Base-by-base conservation (phyloP, 345 rosid species). In the Gossypium herbaceum region DNA sequence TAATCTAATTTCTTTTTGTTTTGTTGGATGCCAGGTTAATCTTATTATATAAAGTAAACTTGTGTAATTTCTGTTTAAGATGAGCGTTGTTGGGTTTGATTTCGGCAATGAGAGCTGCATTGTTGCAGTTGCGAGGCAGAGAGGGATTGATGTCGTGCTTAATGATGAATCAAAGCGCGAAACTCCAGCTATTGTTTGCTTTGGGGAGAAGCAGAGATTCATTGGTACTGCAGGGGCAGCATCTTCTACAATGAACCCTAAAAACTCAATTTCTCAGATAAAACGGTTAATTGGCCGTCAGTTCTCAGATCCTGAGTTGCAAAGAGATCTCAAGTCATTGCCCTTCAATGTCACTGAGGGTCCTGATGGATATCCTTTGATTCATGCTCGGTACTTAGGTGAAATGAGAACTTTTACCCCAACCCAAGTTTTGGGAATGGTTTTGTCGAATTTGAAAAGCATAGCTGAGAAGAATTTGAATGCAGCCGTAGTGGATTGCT, bases 81-180 rank as follows among this genome's bases (percentile, higher is more conserved):
- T 96, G 99, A 96, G 99, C 16, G 99, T 96, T 60, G 97, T 93
- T 12, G 99, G 99, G 25, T 93, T 96, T 81, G 99, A 96, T 82
- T 87, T 93, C 58, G 99, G 99, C 52, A 96, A 96, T 64, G 99
- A 96, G 87, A 96, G 86, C 74, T 84, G 98, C 80, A 81, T 93
- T 78, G 99, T 96, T 54, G 99, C 99, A 47, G 99, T 95, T 74
- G 99, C 99, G 0, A 87, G 99, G 85, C 99, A 95, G 76, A 89
- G 99, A 79, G 98, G 99, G 59, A 95, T 95, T 56, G 99, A 95
- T 72, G 99, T 95, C 2, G 99, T 95, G 74, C 98, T 95, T 57
- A 95, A 95, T 55, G 97, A 95, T 84, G 99, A 95, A 77, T 95
- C 99, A 0, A 95, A 95, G 79, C 99, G 99, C 7, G 98, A 95